Conservation (phyloP, 768 basidiomycete species). For the Cyclocybe cylindracea region DNA sequence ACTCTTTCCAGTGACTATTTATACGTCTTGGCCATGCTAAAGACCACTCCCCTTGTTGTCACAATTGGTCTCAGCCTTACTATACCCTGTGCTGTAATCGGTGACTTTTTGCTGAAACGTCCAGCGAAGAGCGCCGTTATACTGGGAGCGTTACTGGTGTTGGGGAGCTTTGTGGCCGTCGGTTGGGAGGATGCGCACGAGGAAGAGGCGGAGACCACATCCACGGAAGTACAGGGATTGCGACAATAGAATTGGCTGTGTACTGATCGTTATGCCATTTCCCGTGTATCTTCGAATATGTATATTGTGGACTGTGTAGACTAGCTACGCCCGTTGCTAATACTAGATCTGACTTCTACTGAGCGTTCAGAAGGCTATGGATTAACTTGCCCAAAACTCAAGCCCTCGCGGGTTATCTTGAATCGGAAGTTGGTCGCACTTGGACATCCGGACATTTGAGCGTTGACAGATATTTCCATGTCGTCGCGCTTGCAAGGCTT, state of each 20-base stretch:
- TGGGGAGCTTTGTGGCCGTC: constrained; percentile 65
- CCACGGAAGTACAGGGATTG: constrained; percentile 3
- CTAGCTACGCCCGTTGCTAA: no score
- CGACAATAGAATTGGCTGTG: background rate
- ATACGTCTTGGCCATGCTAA: constrained; percentile 90
- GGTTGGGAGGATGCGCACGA: constrained; percentile 28
- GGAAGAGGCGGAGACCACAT: constrained; percentile 3
- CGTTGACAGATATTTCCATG: no score
- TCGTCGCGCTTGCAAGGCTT: no score
- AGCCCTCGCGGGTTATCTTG: no score
- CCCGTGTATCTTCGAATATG: no score
- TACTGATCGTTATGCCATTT: no score
- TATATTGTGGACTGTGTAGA: no score
- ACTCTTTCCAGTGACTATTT: constrained; percentile 84
- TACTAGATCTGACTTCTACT: no score
- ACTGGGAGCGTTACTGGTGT: constrained; percentile 74
- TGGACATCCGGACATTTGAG: no score
- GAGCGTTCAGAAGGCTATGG: no score
- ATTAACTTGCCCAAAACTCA: no score
- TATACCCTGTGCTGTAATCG: constrained; percentile 87
- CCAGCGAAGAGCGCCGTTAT: constrained; percentile 61
- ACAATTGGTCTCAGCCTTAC: constrained; percentile 93
- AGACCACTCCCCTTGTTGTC: constrained; percentile 92
- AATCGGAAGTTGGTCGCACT: no score
- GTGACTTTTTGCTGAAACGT: constrained; percentile 49